phyloP scores from a whole-genome alignment of 2,329 filamentous ascomycete species.

The Trichoderma koningii region DNA sequence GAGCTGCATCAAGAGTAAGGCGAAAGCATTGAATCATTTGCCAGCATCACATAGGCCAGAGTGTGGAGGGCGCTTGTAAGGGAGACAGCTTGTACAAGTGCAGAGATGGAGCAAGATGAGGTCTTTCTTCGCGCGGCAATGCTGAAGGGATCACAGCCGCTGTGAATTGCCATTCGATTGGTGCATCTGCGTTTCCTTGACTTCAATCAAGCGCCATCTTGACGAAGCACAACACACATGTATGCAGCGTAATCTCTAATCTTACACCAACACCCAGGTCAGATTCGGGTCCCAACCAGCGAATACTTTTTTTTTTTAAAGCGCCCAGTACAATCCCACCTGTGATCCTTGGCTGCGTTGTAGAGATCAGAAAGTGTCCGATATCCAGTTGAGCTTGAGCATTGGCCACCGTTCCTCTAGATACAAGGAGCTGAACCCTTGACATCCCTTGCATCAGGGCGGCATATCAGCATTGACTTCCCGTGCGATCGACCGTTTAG shows the following conservation, averaged over 20 bases:
- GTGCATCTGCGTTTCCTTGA: not conserved
- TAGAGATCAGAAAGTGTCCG: not conserved
- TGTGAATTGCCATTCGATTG: no score
- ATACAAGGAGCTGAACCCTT: not conserved
- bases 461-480: not conserved
- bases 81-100: no score
- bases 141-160: no score
- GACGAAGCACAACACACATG: not conserved
- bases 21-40: no score
- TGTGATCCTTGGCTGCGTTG: no score
- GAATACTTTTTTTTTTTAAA: not conserved
- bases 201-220: not conserved
- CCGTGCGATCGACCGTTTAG: not conserved
- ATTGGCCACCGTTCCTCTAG: not conserved
- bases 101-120: no score
- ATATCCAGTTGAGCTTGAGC: not conserved
- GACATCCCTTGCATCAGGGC: slow-evolving; percentile 5
- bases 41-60: no score
- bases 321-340: not conserved
- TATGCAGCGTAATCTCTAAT: not conserved
- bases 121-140: no score
- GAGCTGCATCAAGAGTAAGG: slow-evolving; percentile 41
- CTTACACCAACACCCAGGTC: not conserved
- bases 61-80: no score
- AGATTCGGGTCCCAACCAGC: not conserved